phyloP scores from a whole-genome alignment of 176 grass and related monocot species.

The Coix lacrymajobi region DNA sequence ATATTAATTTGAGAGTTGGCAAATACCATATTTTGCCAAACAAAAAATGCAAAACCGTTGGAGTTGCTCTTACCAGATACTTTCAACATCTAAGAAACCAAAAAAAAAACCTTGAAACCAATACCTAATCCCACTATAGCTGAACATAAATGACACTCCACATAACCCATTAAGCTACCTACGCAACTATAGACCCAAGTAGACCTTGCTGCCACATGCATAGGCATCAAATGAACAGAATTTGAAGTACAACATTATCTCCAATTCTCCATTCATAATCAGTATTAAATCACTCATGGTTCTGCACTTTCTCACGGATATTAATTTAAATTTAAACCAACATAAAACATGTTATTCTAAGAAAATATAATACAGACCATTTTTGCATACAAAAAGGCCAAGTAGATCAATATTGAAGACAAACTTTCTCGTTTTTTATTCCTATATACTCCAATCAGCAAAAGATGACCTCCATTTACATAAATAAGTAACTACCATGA shows the following conservation, averaged over 20 bases:
- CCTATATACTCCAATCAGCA: background rate
- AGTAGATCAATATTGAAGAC: background rate
- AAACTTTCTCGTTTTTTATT: background rate
- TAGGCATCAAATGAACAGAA: background rate
- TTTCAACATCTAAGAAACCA: background rate
- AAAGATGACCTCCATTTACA: background rate
- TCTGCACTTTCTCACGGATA: background rate
- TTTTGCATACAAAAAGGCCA: background rate
- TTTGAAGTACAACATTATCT: background rate
- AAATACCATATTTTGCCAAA: too few species aligned
- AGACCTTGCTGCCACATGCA: background rate
- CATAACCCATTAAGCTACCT: background rate
- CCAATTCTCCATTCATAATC: too few species aligned
- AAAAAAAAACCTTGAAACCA: background rate
- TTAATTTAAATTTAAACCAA: background rate
- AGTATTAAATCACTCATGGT: background rate
- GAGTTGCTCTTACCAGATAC: background rate
- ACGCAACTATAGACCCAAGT: background rate
- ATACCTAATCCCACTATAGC: background rate
- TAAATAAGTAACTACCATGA: background rate
- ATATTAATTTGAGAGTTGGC: too few species aligned
- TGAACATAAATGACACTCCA: background rate
- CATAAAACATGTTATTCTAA: background rate
- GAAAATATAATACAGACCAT: background rate
- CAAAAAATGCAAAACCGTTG: too few species aligned